Percentiles rank a stretch among this genome's conserved stretches.
Evolutionary conservation across 208 protist species (phyloP).

Genomic region (Trypanosoma brucei): DNA sequence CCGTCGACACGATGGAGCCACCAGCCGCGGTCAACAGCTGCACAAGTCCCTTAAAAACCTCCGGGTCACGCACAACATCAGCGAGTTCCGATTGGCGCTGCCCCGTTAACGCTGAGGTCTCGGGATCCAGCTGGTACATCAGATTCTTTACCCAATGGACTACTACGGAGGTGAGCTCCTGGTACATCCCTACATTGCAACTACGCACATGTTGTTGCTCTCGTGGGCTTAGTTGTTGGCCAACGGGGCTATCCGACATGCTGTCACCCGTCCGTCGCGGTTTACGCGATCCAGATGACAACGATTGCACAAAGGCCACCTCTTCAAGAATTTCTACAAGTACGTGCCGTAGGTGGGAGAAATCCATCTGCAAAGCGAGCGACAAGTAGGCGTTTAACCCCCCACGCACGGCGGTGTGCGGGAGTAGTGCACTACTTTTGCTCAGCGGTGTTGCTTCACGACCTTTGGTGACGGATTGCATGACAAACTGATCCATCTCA

Average conservation of each 20-base stretch:
- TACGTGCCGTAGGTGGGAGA: slow-evolving; percentile 30
- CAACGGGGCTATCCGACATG: slow-evolving; percentile 16
- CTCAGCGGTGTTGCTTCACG: slow-evolving; percentile 28
- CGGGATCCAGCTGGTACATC: slow-evolving; percentile 19
- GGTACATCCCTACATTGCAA: slow-evolving; percentile 82
- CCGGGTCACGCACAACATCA: slow-evolving; percentile 35
- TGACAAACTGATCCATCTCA: slow-evolving; percentile 56
- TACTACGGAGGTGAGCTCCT: slow-evolving; percentile 72
- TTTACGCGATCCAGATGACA: slow-evolving; percentile 18
- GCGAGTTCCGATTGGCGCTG: slow-evolving; percentile 29
- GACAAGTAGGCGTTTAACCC: slow-evolving; percentile 74
- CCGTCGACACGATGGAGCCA: slow-evolving; percentile 54
- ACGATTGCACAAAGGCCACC: slow-evolving; percentile 42
- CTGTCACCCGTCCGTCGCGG: slow-evolving; percentile 18
- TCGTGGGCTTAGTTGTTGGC: slow-evolving; percentile 62
- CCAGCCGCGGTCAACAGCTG: slow-evolving; percentile 55
- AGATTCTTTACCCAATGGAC: slow-evolving; percentile 52
- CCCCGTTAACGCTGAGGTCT: slow-evolving; percentile 8
- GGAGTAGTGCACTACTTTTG: slow-evolving; percentile 42
- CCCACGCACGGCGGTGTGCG: slow-evolving; percentile 71
- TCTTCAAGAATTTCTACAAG: slow-evolving; percentile 50
- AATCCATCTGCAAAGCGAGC: slow-evolving; percentile 36
- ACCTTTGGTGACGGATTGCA: slow-evolving; percentile 15
- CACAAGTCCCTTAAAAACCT: slow-evolving; percentile 65
- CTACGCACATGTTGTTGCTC: slow-evolving; percentile 81